These are phyloP conservation scores for Magnusiomyces fungicola DNA, from an alignment of 1,139 yeast species.

Conservation along the genomic window DNA sequence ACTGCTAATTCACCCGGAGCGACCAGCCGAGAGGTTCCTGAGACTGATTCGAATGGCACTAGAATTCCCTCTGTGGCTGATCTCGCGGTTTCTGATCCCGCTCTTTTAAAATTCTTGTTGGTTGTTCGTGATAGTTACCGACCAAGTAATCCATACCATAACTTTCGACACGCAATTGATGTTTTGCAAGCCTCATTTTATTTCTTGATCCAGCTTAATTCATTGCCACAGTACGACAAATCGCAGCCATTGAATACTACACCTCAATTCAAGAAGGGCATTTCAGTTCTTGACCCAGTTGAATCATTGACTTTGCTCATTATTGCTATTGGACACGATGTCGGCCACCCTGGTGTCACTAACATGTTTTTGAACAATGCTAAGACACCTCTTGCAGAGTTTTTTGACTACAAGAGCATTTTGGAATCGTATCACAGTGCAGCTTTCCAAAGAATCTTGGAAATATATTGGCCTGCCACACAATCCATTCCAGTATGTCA, in stretches of 20 bases:
- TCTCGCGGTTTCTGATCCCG: slow-evolving; percentile 36
- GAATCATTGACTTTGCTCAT: slow-evolving; percentile 56
- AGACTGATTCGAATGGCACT: slow-evolving; percentile 15
- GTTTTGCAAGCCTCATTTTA: slow-evolving; percentile 85
- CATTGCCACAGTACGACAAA: slow-evolving; percentile 33
- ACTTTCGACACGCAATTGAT: slow-evolving; percentile 92
- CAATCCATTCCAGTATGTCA: slow-evolving; percentile 19
- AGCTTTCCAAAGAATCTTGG: slow-evolving; percentile 54
- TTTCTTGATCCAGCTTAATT: slow-evolving; percentile 45
- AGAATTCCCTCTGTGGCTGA: slow-evolving; percentile 19
- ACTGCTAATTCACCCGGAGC: background rate
- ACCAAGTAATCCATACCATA: slow-evolving; percentile 84
- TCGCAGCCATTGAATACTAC: background rate
- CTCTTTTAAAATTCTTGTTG: slow-evolving; percentile 51
- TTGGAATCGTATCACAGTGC: slow-evolving; percentile 82
- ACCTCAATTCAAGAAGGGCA: background rate
- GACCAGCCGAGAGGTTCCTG: slow-evolving; percentile 6
- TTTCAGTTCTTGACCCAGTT: slow-evolving; percentile 27
- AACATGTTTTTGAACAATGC: slow-evolving; percentile 60
- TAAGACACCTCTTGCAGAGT: slow-evolving; percentile 57
- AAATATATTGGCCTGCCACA: slow-evolving; percentile 56
- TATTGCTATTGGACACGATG: slow-evolving; percentile 91
- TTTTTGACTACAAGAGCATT: slow-evolving; percentile 60
- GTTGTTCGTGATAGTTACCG: slow-evolving; percentile 70
- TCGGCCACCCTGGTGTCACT: slow-evolving; percentile 94